Percentiles rank a stretch among this genome's conserved stretches.
phyloP scores from a whole-genome alignment of 257 asterid genomes.

The Penstemon newberryi region DNA sequence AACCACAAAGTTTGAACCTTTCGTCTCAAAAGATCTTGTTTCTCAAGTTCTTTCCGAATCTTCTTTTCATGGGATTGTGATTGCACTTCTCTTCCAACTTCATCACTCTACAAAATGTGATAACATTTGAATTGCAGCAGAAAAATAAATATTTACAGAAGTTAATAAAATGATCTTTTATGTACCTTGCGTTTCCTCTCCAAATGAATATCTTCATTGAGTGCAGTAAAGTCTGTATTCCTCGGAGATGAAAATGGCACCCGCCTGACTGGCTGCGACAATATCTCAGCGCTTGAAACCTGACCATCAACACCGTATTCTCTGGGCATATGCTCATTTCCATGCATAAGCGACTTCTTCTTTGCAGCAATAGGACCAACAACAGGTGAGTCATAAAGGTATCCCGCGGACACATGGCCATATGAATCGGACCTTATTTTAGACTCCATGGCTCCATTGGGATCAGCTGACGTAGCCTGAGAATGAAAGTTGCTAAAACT shows the following conservation, averaged over 20 bases:
- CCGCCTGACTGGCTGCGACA: constrained; percentile 37
- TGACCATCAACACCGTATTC: constrained; percentile 68
- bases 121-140: constrained; percentile 20
- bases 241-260: constrained; percentile 38
- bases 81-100: constrained; percentile 72
- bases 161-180: constrained; percentile 25
- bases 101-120: constrained; percentile 58
- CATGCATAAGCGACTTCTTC: constrained; percentile 44
- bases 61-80: constrained; percentile 68
- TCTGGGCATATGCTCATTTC: constrained; percentile 61
- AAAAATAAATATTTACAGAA: constrained; percentile 2
- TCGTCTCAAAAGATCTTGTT: constrained; percentile 71
- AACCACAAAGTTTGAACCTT: constrained; percentile 51
- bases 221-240: constrained; percentile 33
- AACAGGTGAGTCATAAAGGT: constrained; percentile 33
- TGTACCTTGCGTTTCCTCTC: constrained; percentile 72
- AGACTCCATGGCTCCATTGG: constrained; percentile 42
- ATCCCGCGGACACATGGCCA: constrained; percentile 40
- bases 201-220: constrained; percentile 36
- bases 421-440: constrained; percentile 42
- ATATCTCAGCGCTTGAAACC: constrained; percentile 37
- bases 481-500: constrained; percentile 24
- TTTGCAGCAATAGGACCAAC: constrained; percentile 44
- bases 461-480: constrained; percentile 49
- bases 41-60: constrained; percentile 81